Conservation (phyloP, 345 rosid species). For the Eucalyptus microcorys region DNA sequence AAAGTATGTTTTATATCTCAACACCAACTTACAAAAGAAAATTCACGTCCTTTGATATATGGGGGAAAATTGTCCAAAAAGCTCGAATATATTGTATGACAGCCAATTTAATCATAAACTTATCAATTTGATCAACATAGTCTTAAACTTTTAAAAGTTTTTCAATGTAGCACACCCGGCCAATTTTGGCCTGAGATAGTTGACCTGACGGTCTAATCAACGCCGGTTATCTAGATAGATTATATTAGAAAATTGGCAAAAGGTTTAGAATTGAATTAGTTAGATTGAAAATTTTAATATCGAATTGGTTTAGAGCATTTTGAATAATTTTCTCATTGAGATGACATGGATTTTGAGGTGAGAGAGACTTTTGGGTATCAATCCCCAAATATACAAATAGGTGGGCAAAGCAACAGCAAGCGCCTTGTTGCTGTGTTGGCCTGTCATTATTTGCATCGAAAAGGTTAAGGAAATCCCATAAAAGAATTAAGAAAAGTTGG, state of each 20-base stretch:
- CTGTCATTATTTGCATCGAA: neutral
- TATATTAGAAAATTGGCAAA: no score
- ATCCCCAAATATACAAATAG: neutral
- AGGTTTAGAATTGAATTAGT: neutral
- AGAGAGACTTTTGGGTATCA: neutral
- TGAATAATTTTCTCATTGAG: neutral
- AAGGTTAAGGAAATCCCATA: neutral
- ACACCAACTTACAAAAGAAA: neutral
- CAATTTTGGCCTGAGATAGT: neutral
- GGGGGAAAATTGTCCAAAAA: neutral
- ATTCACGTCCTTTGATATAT: neutral
- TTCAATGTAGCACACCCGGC: neutral
- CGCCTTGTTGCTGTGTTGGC: neutral
- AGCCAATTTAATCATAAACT: neutral
- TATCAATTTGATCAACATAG: neutral
- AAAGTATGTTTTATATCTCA: neutral
- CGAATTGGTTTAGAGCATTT: neutral
- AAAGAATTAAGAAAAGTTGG: neutral
- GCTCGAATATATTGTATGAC: neutral
- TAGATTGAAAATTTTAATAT: neutral
- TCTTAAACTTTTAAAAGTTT: no score
- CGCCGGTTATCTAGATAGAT: no score
- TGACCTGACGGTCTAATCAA: neutral
- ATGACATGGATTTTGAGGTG: neutral
- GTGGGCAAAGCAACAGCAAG: neutral